These are phyloP conservation scores for Talaromyces sp. DNA, from an alignment of 2,329 filamentous ascomycete genomes.

Conservation along the genomic window DNA sequence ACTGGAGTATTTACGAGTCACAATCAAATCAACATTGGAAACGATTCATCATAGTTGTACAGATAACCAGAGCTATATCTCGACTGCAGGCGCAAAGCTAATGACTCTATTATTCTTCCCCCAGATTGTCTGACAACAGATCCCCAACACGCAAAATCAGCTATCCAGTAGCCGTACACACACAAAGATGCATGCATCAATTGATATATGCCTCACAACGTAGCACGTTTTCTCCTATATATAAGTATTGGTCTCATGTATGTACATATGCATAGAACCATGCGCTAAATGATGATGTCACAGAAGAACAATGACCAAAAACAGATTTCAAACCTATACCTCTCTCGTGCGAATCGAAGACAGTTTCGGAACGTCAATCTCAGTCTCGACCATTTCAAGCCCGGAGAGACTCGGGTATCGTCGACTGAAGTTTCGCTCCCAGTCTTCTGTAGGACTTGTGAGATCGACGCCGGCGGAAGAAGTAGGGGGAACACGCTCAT, in stretches of 20 bases:
- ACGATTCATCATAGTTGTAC: neutral
- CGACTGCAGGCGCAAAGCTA: neutral
- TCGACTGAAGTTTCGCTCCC: constrained; percentile 72
- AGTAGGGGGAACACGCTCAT: constrained; percentile 29
- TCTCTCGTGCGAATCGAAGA: constrained; percentile 43
- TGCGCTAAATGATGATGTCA: constrained; percentile 1
- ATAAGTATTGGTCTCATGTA: constrained; percentile 8
- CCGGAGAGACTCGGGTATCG: constrained; percentile 81
- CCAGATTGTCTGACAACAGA: neutral
- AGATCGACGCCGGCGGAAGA: constrained; percentile 23
- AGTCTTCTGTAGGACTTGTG: constrained; percentile 54
- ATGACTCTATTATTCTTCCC: constrained; percentile 2
- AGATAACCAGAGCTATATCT: neutral
- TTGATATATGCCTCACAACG: constrained; percentile 18
- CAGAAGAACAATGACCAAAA: neutral
- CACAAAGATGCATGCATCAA: constrained; percentile 6
- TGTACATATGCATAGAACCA: constrained; percentile 16
- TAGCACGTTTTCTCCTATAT: neutral
- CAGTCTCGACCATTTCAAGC: constrained; percentile 84
- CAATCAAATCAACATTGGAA: neutral
- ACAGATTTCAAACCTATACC: constrained; percentile 26
- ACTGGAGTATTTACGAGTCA: neutral
- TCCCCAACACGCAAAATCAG: neutral
- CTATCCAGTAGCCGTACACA: constrained; percentile 17
- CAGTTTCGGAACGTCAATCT: constrained; percentile 46